Evolutionary conservation across 2,329 filamentous ascomycete species (phyloP).

Genomic region (Fusarium begoniae): DNA sequence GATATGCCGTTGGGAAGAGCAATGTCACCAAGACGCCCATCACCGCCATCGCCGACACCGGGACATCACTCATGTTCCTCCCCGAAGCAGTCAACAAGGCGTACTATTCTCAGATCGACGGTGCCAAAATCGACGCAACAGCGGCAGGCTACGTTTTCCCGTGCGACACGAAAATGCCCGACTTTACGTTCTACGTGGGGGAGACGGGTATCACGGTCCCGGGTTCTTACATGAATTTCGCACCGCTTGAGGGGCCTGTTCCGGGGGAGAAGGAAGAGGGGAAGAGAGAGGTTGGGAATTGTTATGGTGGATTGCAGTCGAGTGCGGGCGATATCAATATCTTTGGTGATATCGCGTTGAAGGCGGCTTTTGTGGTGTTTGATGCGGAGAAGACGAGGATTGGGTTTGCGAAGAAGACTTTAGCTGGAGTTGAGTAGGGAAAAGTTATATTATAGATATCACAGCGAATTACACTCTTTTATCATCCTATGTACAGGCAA

Average conservation of each 20-base stretch:
- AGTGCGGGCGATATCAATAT: slow-evolving; percentile 63
- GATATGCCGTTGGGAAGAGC: slow-evolving; percentile 25
- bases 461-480: not conserved
- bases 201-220: slow-evolving; percentile 65
- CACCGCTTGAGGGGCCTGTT: slow-evolving; percentile 45
- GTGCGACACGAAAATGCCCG: slow-evolving; percentile 56
- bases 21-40: slow-evolving; percentile 43
- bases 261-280: not conserved
- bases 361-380: slow-evolving; percentile 68
- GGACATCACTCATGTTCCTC: slow-evolving; percentile 72
- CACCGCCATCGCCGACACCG: slow-evolving; percentile 64
- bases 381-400: slow-evolving; percentile 48
- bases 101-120: slow-evolving; percentile 59
- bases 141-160: slow-evolving; percentile 59
- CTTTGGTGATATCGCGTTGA: slow-evolving; percentile 69
- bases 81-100: slow-evolving; percentile 59
- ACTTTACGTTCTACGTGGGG: slow-evolving; percentile 65
- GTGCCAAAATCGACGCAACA: slow-evolving; percentile 51
- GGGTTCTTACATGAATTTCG: slow-evolving; percentile 64
- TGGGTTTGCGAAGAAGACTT: slow-evolving; percentile 35
- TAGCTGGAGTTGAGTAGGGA: not conserved
- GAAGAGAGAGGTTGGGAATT: slow-evolving; percentile 44
- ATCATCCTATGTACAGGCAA: not conserved
- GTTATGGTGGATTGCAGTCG: slow-evolving; percentile 76
- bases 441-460: not conserved